Evolutionary conservation across 2,329 filamentous ascomycete genomes (phyloP), one percentile per base, ranked within the genome.

Genomic region (Intubia oerlemansii): DNA sequence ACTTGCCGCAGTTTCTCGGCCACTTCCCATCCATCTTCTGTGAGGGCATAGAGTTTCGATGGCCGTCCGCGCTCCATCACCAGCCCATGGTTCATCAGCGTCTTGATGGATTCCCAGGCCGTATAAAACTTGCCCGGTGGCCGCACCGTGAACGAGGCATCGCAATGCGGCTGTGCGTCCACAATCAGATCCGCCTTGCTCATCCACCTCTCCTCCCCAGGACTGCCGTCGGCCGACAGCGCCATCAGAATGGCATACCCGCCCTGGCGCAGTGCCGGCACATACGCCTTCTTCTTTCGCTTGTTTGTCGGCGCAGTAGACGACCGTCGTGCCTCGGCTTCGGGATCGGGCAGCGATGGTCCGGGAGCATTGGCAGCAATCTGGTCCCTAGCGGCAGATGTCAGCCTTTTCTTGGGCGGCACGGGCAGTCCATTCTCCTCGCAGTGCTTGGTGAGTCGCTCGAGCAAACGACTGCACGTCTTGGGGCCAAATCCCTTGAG

Each of bases 101-200:
- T 80, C 43, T 78, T 79, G 62, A 85, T 82, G 2, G 77, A 81
- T 41, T 66, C 75, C 78, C 78, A 88, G 0, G 79, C 79, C 0
- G 78, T 85, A 40, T 79, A 78, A 40, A 66, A 77, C 32, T 70
- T 75, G 9, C 59, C 70, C 1, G 74, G 56, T 30, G 79, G 72
- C 23, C 53, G 57, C 0, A 63, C 66, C 0, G 63, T 73, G 40
- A 81, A 82, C 0, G 76, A 82, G 2, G 71, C 52, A 42, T 84
- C 75, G 40, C 72, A 80, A 44, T 77, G 57, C 6, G 64, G 65
- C 41, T 85, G 74, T 1, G 77, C 75, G 10, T 60, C 52, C 34
- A 71, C 66, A 25, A 82, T 72, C 3, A 82, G 49, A 32, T 77
- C 62, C 6, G 57, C 44, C 44, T 82, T 85, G 8, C 68, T 66